phyloP scores from a whole-genome alignment of 495 filamentous ascomycete genomes.

The Neurospora sp. region DNA sequence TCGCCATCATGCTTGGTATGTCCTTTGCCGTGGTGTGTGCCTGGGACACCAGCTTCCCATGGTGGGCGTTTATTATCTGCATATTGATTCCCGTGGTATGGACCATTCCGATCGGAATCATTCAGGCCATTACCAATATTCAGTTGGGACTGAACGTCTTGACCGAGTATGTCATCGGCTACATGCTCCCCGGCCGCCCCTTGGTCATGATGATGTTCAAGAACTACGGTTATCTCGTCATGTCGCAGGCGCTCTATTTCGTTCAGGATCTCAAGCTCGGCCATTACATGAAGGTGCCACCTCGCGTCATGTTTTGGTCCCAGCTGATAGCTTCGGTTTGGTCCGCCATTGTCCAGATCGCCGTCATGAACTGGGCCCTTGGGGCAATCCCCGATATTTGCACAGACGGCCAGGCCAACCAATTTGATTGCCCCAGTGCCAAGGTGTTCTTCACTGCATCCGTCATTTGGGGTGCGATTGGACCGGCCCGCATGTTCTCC shows the following conservation, averaged over 20 bases:
- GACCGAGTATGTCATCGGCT: conserved; percentile 61
- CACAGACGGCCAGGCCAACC: conserved; percentile 41
- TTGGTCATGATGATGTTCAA: conserved; percentile 62
- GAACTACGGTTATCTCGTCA: conserved; percentile 58
- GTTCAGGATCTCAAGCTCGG: conserved; percentile 45
- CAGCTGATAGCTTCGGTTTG: conserved; percentile 55
- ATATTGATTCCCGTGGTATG: conserved; percentile 44
- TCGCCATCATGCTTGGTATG: conserved; percentile 32
- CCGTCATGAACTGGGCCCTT: conserved; percentile 58
- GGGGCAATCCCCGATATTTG: conserved; percentile 51
- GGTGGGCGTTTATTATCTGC: conserved; percentile 56
- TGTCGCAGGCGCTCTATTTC: conserved; percentile 42
- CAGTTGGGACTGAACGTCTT: conserved; percentile 58
- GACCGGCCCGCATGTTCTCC: conserved; percentile 48
- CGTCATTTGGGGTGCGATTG: conserved; percentile 42
- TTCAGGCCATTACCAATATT: conserved; percentile 59
- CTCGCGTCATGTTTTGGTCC: conserved; percentile 53
- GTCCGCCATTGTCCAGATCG: conserved; percentile 55
- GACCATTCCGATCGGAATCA: conserved; percentile 44
- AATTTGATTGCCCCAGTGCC: conserved; percentile 55
- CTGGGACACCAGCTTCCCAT: conserved; percentile 53
- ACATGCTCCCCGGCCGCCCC: conserved; percentile 55
- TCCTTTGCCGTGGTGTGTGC: conserved; percentile 45
- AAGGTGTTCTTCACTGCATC: conserved; percentile 55
- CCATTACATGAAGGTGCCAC: conserved; percentile 65